These are phyloP conservation scores for Cladophialophora immunda DNA, from an alignment of 2,329 filamentous ascomycete genomes.

Conservation along the genomic window DNA sequence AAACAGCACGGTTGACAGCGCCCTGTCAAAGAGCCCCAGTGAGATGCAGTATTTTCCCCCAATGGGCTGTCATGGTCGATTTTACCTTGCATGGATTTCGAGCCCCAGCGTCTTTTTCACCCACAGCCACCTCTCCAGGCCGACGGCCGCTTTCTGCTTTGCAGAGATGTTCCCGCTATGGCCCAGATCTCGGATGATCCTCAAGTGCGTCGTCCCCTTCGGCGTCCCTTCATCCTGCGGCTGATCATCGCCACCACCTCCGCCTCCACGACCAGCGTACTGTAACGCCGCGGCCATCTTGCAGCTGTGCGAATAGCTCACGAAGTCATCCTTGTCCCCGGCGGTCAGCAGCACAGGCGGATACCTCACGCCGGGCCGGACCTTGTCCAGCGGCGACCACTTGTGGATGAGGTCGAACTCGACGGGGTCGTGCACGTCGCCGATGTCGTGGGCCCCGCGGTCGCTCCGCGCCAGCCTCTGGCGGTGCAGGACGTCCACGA, in stretches of 20 bases:
- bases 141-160: conserved; percentile 16
- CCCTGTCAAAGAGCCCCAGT: too few species aligned
- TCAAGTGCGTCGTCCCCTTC: not conserved
- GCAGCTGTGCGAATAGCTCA: conserved; percentile 17
- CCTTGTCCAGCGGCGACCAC: conserved; percentile 20
- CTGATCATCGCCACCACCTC: not conserved
- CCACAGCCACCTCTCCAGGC: conserved; percentile 21
- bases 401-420: conserved; percentile 13
- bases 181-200: conserved; percentile 18
- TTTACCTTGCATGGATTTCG: too few species aligned
- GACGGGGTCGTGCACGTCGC: conserved; percentile 16
- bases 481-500: conserved; percentile 20
- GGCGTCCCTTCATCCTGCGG: not conserved
- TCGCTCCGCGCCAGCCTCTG: conserved; percentile 6
- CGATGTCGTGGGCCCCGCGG: conserved; percentile 14
- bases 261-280: not conserved
- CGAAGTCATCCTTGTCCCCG: conserved; percentile 21
- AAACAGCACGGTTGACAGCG: too few species aligned
- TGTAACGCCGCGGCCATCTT: conserved; percentile 23
- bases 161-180: conserved; percentile 19
- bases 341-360: conserved; percentile 24
- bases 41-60: too few species aligned
- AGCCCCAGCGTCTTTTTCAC: conserved; percentile 17
- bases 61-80: too few species aligned
- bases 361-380: not conserved